Conservation (phyloP, 2,329 filamentous ascomycete species). For the Epichloe gansuensis region DNA sequence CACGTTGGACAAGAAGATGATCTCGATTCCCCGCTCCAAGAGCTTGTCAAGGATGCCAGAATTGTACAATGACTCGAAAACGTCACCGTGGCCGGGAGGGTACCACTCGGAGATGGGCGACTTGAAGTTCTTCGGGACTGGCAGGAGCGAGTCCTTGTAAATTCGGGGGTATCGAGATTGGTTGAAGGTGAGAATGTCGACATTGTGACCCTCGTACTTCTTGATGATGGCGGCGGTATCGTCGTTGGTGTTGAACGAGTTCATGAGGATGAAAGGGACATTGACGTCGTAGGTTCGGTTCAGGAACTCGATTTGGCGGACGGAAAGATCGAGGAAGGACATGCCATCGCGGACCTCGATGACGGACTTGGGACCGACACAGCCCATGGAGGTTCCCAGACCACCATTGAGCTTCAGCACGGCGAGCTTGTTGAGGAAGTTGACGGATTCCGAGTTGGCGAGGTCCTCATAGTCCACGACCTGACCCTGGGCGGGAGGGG, state of each 20-base stretch:
- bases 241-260: constrained; percentile 99
- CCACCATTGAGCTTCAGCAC: constrained; percentile 99
- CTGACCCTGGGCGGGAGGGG: constrained; percentile 82
- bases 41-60: constrained; percentile 96
- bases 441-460: constrained; percentile 76
- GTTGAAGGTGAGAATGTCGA: constrained; percentile 99
- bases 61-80: constrained; percentile 99
- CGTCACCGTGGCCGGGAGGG: constrained; percentile 96
- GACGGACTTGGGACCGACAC: constrained; percentile 97
- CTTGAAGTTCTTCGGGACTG: constrained; percentile 79
- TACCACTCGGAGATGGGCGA: constrained; percentile 96
- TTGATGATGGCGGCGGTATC: constrained; percentile 99
- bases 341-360: constrained; percentile 99
- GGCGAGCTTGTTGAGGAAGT: constrained; percentile 93
- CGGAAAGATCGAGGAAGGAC: constrained; percentile 98
- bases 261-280: constrained; percentile 98
- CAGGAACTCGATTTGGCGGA: constrained; percentile 97
- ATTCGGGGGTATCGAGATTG: constrained; percentile 97
- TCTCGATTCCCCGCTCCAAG: constrained; percentile 86
- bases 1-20: constrained; percentile 97
- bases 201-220: constrained; percentile 99
- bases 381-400: constrained; percentile 98
- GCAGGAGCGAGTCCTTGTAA: constrained; percentile 94
- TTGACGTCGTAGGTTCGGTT: constrained; percentile 97
- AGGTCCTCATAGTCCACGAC: constrained; percentile 92